Conservation (phyloP, 495 filamentous ascomycete genomes). For the Geoglossum glabrum region DNA sequence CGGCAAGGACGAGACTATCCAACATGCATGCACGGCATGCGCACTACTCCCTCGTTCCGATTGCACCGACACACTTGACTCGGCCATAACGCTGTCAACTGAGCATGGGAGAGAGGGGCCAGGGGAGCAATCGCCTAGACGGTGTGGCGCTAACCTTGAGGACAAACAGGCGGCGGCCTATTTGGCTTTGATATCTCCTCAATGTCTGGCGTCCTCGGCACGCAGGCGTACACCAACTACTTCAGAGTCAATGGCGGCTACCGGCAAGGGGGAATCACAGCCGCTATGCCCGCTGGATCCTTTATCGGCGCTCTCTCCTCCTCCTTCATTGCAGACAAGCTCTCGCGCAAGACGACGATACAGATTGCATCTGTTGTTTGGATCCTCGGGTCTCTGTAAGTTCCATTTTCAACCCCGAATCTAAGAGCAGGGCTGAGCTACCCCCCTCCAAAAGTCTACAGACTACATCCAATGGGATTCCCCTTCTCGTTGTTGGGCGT, state of each 20-base stretch:
- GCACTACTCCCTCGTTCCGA: no score
- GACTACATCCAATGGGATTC: slow-evolving; percentile 20
- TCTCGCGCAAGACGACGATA: slow-evolving; percentile 48
- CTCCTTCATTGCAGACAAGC: slow-evolving; percentile 45
- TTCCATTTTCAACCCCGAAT: neutral
- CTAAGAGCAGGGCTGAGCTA: neutral
- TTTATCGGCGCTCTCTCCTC: slow-evolving; percentile 46
- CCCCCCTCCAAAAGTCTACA: slow-evolving; percentile 23
- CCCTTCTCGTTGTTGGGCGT: slow-evolving; percentile 45
- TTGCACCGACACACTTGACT: no score
- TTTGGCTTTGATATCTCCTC: slow-evolving; percentile 59
- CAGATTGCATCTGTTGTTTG: slow-evolving; percentile 50
- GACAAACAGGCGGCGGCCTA: slow-evolving; percentile 33
- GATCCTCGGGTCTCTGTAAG: slow-evolving; percentile 43
- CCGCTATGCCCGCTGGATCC: slow-evolving; percentile 59
- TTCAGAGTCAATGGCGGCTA: slow-evolving; percentile 34
- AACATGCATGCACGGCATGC: no score
- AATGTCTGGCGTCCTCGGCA: slow-evolving; percentile 46
- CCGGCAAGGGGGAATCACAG: slow-evolving; percentile 41
- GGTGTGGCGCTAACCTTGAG: neutral
- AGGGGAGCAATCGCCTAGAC: no score
- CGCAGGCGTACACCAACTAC: slow-evolving; percentile 38
- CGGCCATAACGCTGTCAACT: no score
- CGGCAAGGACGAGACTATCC: no score
- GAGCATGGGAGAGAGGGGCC: no score